Base-by-base conservation (phyloP, 2,329 filamentous ascomycete genomes). In the Colletotrichum abscissum region DNA sequence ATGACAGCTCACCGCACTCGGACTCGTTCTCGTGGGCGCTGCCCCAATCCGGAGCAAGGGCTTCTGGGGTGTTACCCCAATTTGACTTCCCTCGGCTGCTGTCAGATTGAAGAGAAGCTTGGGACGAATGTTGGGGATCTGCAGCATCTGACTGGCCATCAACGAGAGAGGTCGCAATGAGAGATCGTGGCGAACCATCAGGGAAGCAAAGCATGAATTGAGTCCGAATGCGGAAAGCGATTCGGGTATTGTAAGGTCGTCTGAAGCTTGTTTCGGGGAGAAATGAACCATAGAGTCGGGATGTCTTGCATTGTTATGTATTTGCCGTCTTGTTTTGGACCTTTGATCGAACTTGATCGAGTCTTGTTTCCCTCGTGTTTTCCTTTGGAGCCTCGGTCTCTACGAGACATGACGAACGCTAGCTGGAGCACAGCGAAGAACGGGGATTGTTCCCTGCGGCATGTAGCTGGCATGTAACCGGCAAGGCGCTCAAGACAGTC, bases 1-100 rank as follows among this genome's bases (percentile, higher is more conserved):
- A 42, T 42, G 38, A 19, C 14, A 9, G 19, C 19, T 19, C 59
- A 8, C 54, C 70, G 67, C 55, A 73, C 67, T 73, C 70, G 67
- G 67, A 73, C 70, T 73, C 70, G 67, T 73, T 73, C 60, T 73
- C 70, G 67, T 69, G 55, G 54, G 35, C 58, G 55, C 33, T 55
- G 19, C 59, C 67, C 55, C 55, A 63, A 70, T 60, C 19, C 11
- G 60, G 67, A 2, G 26, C 11, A 58, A 9, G 46, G 63, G 52
- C 38, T 63, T 63, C 52, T 58, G 59, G 24, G 56, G 46, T 26
- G 22, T 42, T 42, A 42, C 16, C 33, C 52, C 42, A 35, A 6
- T 35, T 28, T 56, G 67, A 28, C 54, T 59, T 59, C 46, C 42
- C 70, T 73, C 66, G 65, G 65, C 60, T 69, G 66, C 58, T 63